Base-by-base conservation (phyloP, 129 eudicot species). In the Mikania micrantha region DNA sequence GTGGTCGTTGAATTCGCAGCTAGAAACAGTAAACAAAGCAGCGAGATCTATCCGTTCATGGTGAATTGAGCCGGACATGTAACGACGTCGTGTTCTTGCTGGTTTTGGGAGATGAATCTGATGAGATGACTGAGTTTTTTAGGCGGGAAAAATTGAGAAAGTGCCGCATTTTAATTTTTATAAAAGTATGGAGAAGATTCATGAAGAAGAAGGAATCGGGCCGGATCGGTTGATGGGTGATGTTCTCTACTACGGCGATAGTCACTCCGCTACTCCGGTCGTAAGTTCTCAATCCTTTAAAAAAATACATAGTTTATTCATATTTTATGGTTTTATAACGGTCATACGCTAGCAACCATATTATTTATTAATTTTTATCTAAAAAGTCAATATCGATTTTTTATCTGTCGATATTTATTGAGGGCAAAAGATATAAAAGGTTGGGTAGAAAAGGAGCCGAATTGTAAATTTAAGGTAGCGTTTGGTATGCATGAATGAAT, bases 131-230 rank as follows among this genome's bases (percentile, higher is more conserved):
- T 5, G 79, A 65, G 50, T 75, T 93, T 9, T 93, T 88, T 77
- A 15, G 5, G 16, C 66, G 84, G 5, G 96, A 93, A 56, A 84
- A 84, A 82, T 93, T 15, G 82, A 84, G 0, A 66, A 80, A 58
- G 96, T 92, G 13, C 98, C 98, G 2, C 98, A 88, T 74, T 92
- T 92, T 71, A 84, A 82, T 35, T 92, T 92, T 45, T 92, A 92
- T 71, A 92, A 92, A 13, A 67, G 74, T 58, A 92, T 76, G 91
- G 96, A 84, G 67, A 92, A 86, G 64, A 82, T 92, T 49, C 98
- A 92, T 5, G 98, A 92, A 7, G 98, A 92, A 75, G 96, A 88
- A 72, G 98, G 86, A 2, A 86, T 92, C 3, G 96, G 91, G 1
- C 98, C 98, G 0, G 98, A 92, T 22, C 84, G 74, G 75, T 77